A percentile compares a stretch with the other conserved stretches of the same genome.
Evolutionary conservation across 192 early-diverging fungal species (phyloP).

Genomic region (Borealophlyctis nickersoniae): DNA sequence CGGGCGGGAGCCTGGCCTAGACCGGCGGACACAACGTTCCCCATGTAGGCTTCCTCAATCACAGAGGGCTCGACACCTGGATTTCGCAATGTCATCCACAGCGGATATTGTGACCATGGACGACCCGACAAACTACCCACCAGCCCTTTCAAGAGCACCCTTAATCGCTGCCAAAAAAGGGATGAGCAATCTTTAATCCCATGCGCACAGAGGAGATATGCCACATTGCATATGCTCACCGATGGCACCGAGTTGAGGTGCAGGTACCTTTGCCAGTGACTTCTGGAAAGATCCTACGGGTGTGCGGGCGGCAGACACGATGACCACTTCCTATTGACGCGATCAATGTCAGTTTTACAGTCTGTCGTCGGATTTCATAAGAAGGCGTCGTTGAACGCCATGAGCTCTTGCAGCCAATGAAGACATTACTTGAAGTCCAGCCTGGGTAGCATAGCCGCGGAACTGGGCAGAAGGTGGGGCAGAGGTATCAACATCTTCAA

Average conservation of each 20-base stretch:
- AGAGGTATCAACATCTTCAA: no score
- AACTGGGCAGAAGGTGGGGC: no score
- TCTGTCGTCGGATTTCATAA: no score
- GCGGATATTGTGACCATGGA: neutral
- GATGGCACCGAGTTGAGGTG: slow-evolving; percentile 74
- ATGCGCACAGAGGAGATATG: neutral
- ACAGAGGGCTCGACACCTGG: slow-evolving; percentile 69
- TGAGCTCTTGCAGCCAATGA: no score
- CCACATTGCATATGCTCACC: slow-evolving; percentile 22
- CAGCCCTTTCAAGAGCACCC: slow-evolving; percentile 78
- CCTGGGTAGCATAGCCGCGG: no score
- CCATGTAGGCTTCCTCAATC: slow-evolving; percentile 93
- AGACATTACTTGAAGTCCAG: no score
- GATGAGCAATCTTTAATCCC: neutral
- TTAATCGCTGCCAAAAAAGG: slow-evolving; percentile 60
- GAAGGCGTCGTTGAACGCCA: no score
- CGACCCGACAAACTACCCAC: slow-evolving; percentile 39
- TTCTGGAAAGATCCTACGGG: slow-evolving; percentile 92
- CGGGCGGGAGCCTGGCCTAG: slow-evolving; percentile 91
- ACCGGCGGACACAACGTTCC: slow-evolving; percentile 87
- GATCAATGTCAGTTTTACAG: no score
- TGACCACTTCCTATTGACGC: slow-evolving; percentile 43
- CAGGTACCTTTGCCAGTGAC: slow-evolving; percentile 75
- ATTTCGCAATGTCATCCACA: no score
- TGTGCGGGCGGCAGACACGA: slow-evolving; percentile 81